A percentile compares a stretch with the other conserved stretches of the same genome.
Conservation (phyloP, 2,329 filamentous ascomycete species). For the Pestalotiopsis sp. region DNA sequence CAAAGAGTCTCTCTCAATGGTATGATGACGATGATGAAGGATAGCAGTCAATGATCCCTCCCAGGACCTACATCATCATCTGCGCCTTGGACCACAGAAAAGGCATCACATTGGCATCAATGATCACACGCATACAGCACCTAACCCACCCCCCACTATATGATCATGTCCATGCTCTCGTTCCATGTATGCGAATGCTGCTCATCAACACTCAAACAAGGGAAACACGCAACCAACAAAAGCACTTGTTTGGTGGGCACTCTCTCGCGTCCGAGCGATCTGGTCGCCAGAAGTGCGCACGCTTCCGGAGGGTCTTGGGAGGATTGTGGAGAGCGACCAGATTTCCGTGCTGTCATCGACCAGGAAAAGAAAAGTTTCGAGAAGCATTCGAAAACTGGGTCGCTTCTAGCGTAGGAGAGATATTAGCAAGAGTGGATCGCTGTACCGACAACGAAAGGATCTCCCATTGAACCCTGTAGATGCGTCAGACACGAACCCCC, state of each 20-base stretch:
- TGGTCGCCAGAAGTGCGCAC: background rate
- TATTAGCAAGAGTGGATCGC: slow-evolving; percentile 29
- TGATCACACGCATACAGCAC: background rate
- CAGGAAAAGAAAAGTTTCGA: slow-evolving; percentile 29
- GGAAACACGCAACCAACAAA: background rate
- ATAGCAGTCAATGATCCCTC: background rate
- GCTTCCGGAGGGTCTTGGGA: background rate
- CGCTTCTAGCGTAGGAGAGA: slow-evolving; percentile 32
- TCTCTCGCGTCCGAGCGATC: background rate
- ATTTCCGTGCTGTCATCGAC: background rate
- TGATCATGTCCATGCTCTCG: background rate
- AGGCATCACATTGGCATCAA: background rate
- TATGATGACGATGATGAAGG: background rate
- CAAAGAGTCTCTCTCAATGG: background rate
- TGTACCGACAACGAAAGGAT: slow-evolving; percentile 25
- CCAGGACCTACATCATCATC: background rate
- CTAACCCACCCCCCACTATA: background rate
- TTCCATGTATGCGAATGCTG: background rate
- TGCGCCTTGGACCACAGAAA: background rate
- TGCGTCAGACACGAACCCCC: slow-evolving; percentile 7
- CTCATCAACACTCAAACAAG: background rate
- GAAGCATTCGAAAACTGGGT: slow-evolving; percentile 32
- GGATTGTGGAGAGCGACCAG: background rate
- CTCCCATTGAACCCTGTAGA: slow-evolving; percentile 26
- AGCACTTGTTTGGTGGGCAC: background rate